Evolutionary conservation across 225 moss, liverwort and hornwort genomes (phyloP), one percentile per base, ranked within the genome.

Genomic region (Marchantia paleacea): DNA sequence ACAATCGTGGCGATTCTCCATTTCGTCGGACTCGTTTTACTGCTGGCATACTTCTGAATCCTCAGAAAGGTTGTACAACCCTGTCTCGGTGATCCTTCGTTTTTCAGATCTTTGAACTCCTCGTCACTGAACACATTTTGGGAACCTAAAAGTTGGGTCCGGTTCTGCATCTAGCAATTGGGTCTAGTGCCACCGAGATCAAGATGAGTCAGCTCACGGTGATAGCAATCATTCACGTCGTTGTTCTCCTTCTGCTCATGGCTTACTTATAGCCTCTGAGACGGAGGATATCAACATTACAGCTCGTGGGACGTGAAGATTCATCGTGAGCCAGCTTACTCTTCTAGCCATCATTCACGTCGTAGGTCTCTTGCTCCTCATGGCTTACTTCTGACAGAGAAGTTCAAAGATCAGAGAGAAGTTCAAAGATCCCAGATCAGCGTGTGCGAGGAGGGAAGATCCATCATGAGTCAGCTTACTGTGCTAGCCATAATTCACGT

Each of bases 381-480:
- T 73, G 73, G 52, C 73, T 9, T 73, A 53, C 24, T 73, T 73
- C 52, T 73, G 5, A 39, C 39, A 39, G 39, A 39, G 39, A 39
- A 39, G 5, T 39, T 39, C 39, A 39, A 39, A 39, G 39, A 39
- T 39, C 39, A 39, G 39, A 39, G 39, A 39, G 39, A 39, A 39
- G 5, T 39, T 39, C 39, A 39, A 39, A 39, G 39, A 39, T 39
- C 39, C 39, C 39, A 39, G 2, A 39, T 39, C 39, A 39, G 39
- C 5, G 39, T 5, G 39, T 2, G 39, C 39, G 39, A 39, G 39
- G 3, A 5, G 39, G 39, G 39, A 5, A 39, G 64, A 31, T 29
- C 10, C 28, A 73, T 53, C 4, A 73, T 73, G 73, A 53, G 52
- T 73, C 73, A 73, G 73, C 73, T 73, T 26, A 73, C 73, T 6